A percentile compares a stretch with the other conserved stretches of the same genome.
Evolutionary conservation across 495 filamentous ascomycete species (phyloP).

Genomic region (Poronia punctata): DNA sequence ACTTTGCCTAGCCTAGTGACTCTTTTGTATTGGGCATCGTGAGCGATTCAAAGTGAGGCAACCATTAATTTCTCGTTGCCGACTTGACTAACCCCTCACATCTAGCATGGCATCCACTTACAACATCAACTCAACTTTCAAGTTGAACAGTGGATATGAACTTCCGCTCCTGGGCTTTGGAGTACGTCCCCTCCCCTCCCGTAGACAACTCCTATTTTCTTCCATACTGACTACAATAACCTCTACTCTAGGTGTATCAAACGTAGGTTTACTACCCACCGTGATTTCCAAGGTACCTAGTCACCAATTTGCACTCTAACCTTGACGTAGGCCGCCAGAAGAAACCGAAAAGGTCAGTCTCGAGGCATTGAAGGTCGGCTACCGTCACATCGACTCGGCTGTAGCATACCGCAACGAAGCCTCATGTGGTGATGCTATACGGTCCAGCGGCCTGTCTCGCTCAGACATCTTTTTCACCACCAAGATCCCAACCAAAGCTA

Average conservation of each 20-base stretch:
- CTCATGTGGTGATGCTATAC: slow-evolving; percentile 56
- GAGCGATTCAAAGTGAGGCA: no score
- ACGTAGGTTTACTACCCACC: slow-evolving; percentile 44
- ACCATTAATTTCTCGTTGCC: no score
- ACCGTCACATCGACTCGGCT: slow-evolving; percentile 72
- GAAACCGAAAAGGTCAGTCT: slow-evolving; percentile 43
- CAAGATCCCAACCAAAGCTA: slow-evolving; percentile 48
- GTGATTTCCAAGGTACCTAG: no score
- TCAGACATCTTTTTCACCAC: slow-evolving; percentile 65
- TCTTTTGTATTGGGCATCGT: no score
- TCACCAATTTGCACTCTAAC: slow-evolving; percentile 38
- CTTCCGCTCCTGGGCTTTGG: slow-evolving; percentile 72
- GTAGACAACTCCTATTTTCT: not conserved
- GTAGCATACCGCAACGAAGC: slow-evolving; percentile 64
- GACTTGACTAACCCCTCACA: no score
- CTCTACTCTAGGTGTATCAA: slow-evolving; percentile 59
- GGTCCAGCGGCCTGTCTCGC: slow-evolving; percentile 50
- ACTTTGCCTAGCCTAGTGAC: no score
- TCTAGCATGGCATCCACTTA: slow-evolving; percentile 49
- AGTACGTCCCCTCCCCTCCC: slow-evolving; percentile 38
- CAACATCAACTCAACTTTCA: slow-evolving; percentile 56
- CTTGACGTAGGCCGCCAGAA: slow-evolving; percentile 22
- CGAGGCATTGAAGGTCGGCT: slow-evolving; percentile 62
- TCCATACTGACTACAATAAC: slow-evolving; percentile 5
- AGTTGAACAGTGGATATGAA: slow-evolving; percentile 68